phyloP scores from a whole-genome alignment of 2,329 filamentous ascomycete species.

The Seiridium cupressi region DNA sequence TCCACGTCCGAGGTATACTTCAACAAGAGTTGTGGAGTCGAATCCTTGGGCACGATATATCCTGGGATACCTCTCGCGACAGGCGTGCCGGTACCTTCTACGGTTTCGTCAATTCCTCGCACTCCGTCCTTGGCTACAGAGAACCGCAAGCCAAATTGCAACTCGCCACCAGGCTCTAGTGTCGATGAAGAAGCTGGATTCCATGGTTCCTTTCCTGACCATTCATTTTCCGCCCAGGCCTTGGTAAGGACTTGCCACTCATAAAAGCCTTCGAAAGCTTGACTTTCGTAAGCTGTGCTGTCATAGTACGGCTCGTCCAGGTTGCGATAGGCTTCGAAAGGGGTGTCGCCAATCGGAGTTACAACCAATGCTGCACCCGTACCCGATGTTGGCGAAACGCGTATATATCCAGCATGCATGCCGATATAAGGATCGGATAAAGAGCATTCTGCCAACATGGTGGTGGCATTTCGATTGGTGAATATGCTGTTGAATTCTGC shows the following conservation, averaged over 20 bases:
- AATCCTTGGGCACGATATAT: conserved; percentile 49
- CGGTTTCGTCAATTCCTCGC: conserved; percentile 44
- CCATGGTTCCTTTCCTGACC: conserved; percentile 50
- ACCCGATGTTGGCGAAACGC: conserved; percentile 50
- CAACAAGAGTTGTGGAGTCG: conserved; percentile 44
- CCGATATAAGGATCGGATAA: conserved; percentile 61
- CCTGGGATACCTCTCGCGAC: conserved; percentile 53
- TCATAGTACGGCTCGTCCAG: conserved; percentile 42
- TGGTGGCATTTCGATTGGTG: conserved; percentile 43
- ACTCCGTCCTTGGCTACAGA: conserved; percentile 41
- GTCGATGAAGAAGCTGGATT: conserved; percentile 48
- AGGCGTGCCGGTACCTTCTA: conserved; percentile 41
- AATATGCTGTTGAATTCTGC: conserved; percentile 64
- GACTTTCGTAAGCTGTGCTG: conserved; percentile 43
- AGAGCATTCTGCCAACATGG: conserved; percentile 50
- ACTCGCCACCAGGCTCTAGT: conserved; percentile 40
- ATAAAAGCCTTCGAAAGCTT: conserved; percentile 60
- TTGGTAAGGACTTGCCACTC: conserved; percentile 56
- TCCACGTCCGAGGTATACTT: conserved; percentile 36
- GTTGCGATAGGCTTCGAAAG: conserved; percentile 55
- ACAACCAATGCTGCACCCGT: conserved; percentile 52
- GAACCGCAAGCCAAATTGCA: conserved; percentile 51
- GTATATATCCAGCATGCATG: conserved; percentile 55
- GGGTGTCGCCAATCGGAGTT: conserved; percentile 46
- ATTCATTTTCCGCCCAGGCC: conserved; percentile 56